Percentiles rank a stretch among this genome's conserved stretches.
Evolutionary conservation across 2,329 filamentous ascomycete genomes (phyloP).

Genomic region (Fusarium goolgardi): DNA sequence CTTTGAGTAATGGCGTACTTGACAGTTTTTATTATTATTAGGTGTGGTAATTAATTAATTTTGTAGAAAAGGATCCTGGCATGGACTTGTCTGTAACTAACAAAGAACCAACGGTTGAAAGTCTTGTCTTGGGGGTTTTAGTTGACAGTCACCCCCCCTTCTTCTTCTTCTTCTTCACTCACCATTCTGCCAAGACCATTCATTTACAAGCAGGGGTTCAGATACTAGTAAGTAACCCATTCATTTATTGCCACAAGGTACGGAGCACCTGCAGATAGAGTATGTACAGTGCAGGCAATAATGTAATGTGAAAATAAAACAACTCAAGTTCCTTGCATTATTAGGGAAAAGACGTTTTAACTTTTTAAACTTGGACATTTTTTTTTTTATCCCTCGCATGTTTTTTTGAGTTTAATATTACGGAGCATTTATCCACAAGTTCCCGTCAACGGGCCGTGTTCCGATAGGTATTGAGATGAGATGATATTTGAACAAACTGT

Average conservation of each 20-base stretch:
- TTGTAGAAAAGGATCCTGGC: background rate
- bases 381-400: background rate
- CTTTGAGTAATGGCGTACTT: background rate
- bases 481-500: no score
- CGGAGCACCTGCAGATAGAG: no score
- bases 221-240: background rate
- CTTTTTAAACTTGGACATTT: no score
- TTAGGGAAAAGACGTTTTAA: no score
- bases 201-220: background rate
- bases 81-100: background rate
- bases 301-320: background rate
- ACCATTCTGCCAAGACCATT: background rate
- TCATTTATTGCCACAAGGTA: constrained; percentile 3
- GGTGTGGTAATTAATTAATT: background rate
- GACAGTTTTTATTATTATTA: background rate
- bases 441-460: constrained; percentile 4
- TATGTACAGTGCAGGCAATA: background rate
- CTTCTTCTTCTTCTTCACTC: background rate
- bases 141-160: constrained; percentile 11
- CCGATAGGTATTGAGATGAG: background rate
- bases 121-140: background rate
- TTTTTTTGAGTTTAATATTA: background rate
- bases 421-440: constrained; percentile 8
- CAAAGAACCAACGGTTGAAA: background rate
- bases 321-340: constrained; percentile 2